These are phyloP conservation scores for Solanum chaucha DNA, from an alignment of 257 asterid genomes.

Conservation along the genomic window DNA sequence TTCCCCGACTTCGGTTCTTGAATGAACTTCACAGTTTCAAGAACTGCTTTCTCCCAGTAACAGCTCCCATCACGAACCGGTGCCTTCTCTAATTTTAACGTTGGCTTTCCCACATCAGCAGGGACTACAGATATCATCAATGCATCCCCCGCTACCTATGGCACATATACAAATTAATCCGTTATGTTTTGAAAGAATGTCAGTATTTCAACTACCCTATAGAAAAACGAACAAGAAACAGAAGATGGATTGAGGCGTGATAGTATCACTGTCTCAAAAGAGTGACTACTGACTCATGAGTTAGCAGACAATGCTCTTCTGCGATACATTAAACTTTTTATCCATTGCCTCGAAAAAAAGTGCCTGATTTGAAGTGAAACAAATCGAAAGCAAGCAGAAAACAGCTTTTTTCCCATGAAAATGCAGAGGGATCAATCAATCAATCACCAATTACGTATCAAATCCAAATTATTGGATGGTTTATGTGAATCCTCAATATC, in stretches of 20 bases:
- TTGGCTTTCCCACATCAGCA: slow-evolving; percentile 78
- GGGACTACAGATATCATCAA: slow-evolving; percentile 77
- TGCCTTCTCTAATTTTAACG: slow-evolving; percentile 65
- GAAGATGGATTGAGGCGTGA: neutral
- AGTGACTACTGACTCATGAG: neutral
- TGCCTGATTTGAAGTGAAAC: neutral
- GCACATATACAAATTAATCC: slow-evolving; percentile 18
- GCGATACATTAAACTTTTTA: neutral
- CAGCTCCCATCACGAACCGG: slow-evolving; percentile 70
- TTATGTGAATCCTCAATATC: neutral
- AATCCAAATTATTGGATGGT: neutral
- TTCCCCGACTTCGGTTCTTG: slow-evolving; percentile 80
- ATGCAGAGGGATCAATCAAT: neutral
- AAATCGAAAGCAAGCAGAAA: neutral
- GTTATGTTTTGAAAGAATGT: neutral
- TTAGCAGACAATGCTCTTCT: neutral
- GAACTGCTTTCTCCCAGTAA: slow-evolving; percentile 78
- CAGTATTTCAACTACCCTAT: neutral
- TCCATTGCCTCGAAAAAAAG: neutral
- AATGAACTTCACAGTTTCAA: slow-evolving; percentile 68
- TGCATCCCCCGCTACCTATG: slow-evolving; percentile 57
- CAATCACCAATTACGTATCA: neutral
- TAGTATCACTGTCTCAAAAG: neutral
- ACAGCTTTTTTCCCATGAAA: neutral
- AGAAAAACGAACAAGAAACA: neutral